phyloP scores from a whole-genome alignment of 2,329 filamentous ascomycete genomes.

The Fusarium sp. region DNA sequence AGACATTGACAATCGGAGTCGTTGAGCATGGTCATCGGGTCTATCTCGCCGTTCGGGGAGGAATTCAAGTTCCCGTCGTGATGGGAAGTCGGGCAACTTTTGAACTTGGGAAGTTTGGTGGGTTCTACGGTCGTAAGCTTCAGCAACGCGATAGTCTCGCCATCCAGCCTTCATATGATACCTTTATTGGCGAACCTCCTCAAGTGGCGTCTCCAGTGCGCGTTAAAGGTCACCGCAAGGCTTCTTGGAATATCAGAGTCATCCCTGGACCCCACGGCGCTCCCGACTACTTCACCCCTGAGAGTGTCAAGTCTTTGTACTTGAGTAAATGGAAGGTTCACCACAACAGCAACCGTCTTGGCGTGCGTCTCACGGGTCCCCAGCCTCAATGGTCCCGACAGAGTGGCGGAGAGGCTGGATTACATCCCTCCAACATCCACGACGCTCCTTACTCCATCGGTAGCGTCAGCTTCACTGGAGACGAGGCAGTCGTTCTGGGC shows the following conservation, averaged over 20 bases:
- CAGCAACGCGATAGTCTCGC: conserved; percentile 51
- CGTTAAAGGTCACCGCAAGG: conserved; percentile 47
- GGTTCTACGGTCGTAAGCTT: conserved; percentile 54
- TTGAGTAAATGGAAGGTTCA: conserved; percentile 56
- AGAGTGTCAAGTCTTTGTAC: conserved; percentile 53
- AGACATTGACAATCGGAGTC: conserved; percentile 48
- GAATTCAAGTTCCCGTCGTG: conserved; percentile 54
- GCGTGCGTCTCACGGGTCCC: conserved; percentile 58
- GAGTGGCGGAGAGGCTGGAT: conserved; percentile 57
- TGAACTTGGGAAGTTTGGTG: conserved; percentile 54
- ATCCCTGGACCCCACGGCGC: conserved; percentile 59
- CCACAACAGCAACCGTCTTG: conserved; percentile 60
- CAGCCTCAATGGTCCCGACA: conserved; percentile 56
- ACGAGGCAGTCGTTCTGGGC: conserved; percentile 58
- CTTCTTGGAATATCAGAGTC: conserved; percentile 53
- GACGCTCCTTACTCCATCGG: conserved; percentile 59
- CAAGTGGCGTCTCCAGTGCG: conserved; percentile 22
- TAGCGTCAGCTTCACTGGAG: conserved; percentile 61
- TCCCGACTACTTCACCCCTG: conserved; percentile 56
- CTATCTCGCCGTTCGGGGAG: conserved; percentile 56
- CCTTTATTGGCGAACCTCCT: rapidly evolving
- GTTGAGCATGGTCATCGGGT: conserved; percentile 52
- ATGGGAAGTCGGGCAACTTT: conserved; percentile 55
- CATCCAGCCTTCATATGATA: conserved; percentile 18
- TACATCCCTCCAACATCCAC: conserved; percentile 61